Evolutionary conservation across 1,284 basidiomycete species (phyloP), one percentile per base, ranked within the genome.

Genomic region (Trichosporon ovoides): DNA sequence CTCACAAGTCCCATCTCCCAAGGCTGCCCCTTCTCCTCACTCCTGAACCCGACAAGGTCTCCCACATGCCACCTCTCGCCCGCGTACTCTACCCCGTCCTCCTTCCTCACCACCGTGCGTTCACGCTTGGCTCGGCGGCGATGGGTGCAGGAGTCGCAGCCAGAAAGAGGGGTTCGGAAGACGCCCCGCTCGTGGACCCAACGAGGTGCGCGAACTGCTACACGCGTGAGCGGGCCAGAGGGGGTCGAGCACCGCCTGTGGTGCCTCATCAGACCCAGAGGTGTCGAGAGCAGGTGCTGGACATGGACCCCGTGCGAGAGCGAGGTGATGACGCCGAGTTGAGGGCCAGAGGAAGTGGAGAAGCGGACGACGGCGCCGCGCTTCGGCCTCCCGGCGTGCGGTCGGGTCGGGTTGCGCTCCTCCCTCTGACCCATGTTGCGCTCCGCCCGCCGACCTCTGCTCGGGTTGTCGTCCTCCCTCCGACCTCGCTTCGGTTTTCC

Each of bases 11-110:
- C 68, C 4, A 66, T 54, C 2, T 24, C 28, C 58, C 62, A 68
- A 0, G 59, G 20, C 12, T 51, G n/a, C 1, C 66, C 65, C 7
- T 57, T 34, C 12, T 46, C n/a, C n/a, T 28, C 19, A 0, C 22
- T 10, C 24, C 64, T 65, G 18, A 70, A 20, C 19, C 62, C 61
- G n/a, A 66, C 61, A 18, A 62, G 56, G 50, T 72, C 67, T 38
- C 56, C 33, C 2, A 33, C 3, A 33, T 70, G 70, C 20, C 56
- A 63, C 4, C 3, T 9, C 13, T 52, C 36, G 3, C 56, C 59
- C 16, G 52, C 31, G 11, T 56, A 22, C 28, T 35, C n/a, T n/a
- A 60, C 38, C 2, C 20, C 34, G 33, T 10, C 5, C 7, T n/a
- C 13, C 19, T 7, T 12, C 10, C 10, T 12, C 9, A 46, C 5